Conservation (phyloP, 73 alveolate genomes). For the Stentor coeruleus region DNA sequence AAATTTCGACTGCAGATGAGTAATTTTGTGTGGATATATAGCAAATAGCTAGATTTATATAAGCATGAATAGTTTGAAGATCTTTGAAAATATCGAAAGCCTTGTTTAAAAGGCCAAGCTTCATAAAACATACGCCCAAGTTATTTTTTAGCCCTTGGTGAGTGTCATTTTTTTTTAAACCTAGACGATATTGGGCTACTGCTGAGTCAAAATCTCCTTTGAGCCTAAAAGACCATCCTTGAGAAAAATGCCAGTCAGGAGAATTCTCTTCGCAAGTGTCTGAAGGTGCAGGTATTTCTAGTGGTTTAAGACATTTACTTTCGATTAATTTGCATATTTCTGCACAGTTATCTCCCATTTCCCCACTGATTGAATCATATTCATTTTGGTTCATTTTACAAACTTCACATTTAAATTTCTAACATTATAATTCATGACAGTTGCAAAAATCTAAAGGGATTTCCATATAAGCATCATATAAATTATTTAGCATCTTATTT, state of each 20-base stretch:
- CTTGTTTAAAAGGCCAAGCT: neutral
- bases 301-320: conserved; percentile 11
- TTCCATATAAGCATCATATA: neutral
- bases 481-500: neutral
- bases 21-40: neutral
- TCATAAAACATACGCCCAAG: conserved; percentile 1
- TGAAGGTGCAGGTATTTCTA: neutral
- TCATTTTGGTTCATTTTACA: neutral
- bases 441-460: neutral
- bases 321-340: conserved; percentile 4
- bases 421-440: too few relatives aligned
- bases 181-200: neutral
- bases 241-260: neutral
- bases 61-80: neutral
- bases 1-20: neutral
- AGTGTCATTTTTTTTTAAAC: neutral
- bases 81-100: conserved; percentile 7
- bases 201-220: conserved; percentile 25
- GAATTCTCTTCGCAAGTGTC: neutral
- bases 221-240: neutral
- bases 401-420: neutral
- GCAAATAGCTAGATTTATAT: neutral
- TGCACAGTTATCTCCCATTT: neutral
- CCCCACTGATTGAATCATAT: neutral
- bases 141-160: neutral